A percentile compares a stretch with the other conserved stretches of the same genome.
Conservation (phyloP, 2,329 filamentous ascomycete genomes). For the Chrysosporium queenslandicum region DNA sequence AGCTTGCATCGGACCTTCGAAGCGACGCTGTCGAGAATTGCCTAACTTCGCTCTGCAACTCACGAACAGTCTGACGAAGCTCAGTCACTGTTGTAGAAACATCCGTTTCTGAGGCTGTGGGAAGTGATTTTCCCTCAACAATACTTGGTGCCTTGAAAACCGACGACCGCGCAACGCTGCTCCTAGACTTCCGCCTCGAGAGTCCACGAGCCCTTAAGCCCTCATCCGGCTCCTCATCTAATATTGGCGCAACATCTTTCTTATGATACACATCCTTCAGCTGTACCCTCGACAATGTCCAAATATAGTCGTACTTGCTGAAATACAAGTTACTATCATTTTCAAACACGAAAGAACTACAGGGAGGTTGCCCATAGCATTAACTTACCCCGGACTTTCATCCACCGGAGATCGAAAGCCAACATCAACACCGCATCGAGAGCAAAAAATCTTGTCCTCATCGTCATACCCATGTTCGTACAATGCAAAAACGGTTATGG, state of each 20-base stretch:
- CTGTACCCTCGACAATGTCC: slow-evolving; percentile 3
- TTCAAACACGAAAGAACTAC: background rate
- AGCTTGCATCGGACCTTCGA: background rate
- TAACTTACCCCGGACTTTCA: slow-evolving; percentile 1
- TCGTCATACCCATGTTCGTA: slow-evolving; percentile 1
- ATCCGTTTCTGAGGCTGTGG: background rate
- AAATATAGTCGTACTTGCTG: slow-evolving; percentile 6
- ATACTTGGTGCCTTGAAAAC: background rate
- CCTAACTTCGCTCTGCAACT: slow-evolving; percentile 7
- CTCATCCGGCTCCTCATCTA: slow-evolving; percentile 1
- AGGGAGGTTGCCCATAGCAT: background rate
- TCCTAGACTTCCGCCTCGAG: background rate
- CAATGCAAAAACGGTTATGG: slow-evolving; percentile 1
- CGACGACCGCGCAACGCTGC: background rate
- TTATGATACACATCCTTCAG: slow-evolving; percentile 9
- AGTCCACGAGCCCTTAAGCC: background rate
- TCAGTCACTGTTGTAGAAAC: slow-evolving; percentile 8
- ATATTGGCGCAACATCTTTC: background rate
- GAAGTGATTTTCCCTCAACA: background rate
- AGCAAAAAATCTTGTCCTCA: background rate
- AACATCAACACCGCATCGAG: background rate
- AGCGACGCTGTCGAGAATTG: background rate
- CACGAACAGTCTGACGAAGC: slow-evolving; percentile 6
- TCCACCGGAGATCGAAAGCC: background rate
- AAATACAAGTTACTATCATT: background rate